These are phyloP conservation scores for Rubia balearica DNA, from an alignment of 305 asterid species.

Conservation along the genomic window DNA sequence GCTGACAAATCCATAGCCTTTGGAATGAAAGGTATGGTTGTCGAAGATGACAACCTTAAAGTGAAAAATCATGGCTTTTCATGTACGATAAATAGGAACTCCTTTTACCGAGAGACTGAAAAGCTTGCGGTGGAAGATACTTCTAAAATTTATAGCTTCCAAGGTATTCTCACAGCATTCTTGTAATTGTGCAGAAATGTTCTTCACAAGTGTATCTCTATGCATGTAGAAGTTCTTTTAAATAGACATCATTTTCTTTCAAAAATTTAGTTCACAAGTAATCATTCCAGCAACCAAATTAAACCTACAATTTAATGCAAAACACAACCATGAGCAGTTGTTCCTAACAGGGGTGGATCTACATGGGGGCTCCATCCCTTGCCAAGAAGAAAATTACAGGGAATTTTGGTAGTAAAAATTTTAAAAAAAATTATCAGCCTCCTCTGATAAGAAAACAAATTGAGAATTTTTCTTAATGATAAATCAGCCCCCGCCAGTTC, in stretches of 20 bases:
- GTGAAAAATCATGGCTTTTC: not conserved
- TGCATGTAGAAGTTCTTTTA: slow-evolving; percentile 63
- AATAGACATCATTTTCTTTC: not conserved
- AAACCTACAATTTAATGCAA: not conserved
- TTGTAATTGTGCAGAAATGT: slow-evolving; percentile 30
- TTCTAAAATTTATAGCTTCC: slow-evolving; percentile 53
- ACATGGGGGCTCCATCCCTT: no score
- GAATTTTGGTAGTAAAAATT: no score
- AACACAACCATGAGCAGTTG: slow-evolving; percentile 71
- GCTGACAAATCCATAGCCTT: no score
- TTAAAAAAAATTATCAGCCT: no score
- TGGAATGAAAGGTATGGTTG: no score
- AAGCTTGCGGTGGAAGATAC: slow-evolving; percentile 61
- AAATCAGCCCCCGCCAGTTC: no score
- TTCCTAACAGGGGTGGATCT: no score
- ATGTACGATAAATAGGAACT: not conserved
- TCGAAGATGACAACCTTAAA: no score
- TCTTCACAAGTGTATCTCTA: slow-evolving; percentile 48
- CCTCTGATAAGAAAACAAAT: no score
- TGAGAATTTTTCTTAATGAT: no score
- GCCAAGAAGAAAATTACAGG: no score
- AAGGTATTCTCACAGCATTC: slow-evolving; percentile 35
- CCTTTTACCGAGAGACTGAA: slow-evolving; percentile 60
- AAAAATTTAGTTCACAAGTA: not conserved
- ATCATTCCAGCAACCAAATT: not conserved